Evolutionary conservation across 345 rosid genomes (phyloP).

Genomic region (Citrus mangshanensis): DNA sequence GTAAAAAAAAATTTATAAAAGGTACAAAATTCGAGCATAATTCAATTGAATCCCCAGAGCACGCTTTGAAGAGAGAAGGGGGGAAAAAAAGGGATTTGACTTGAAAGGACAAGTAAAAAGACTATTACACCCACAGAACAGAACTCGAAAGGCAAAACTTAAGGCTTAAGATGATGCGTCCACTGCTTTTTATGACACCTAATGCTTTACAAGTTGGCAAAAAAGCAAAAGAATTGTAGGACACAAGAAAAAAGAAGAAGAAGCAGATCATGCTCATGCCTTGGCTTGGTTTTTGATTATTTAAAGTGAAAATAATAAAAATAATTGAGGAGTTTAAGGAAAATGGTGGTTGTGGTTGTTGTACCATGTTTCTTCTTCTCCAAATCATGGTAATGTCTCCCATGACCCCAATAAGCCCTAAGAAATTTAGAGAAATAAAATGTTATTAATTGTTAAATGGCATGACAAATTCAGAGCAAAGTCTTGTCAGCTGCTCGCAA

Average conservation of each 20-base stretch:
- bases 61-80: neutral
- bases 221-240: neutral
- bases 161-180: neutral
- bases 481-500: slow-evolving; percentile 7
- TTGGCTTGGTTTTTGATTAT: neutral
- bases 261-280: neutral
- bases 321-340: neutral
- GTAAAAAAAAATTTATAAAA: no score
- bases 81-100: neutral
- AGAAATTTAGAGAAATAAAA: no score
- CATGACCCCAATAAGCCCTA: neutral
- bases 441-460: neutral
- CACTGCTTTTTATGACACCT: neutral
- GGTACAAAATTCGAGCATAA: neutral
- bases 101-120: neutral
- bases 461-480: neutral
- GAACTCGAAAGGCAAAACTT: neutral
- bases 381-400: slow-evolving; percentile 33
- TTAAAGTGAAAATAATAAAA: neutral
- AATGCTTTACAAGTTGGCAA: slow-evolving; percentile 1
- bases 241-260: neutral
- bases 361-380: slow-evolving; percentile 28
- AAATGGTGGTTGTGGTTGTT: slow-evolving; percentile 2
- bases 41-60: neutral
- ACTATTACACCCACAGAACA: neutral